phyloP scores from a whole-genome alignment of 1,284 basidiomycete genomes.

The Singerocomus rubriflavus region DNA sequence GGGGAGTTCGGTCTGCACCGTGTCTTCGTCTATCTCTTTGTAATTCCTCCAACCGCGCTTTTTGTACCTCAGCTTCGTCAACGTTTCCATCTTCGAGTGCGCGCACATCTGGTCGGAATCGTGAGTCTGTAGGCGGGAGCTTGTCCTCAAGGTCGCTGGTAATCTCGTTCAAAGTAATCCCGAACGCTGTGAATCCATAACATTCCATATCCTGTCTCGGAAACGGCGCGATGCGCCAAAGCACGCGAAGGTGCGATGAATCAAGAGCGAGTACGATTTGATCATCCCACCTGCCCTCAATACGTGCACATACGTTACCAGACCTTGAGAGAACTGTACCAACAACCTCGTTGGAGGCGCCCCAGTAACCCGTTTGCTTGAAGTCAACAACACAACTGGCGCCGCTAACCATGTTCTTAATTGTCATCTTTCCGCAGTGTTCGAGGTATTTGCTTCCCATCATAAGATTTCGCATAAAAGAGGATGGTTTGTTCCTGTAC shows the following conservation, averaged over 20 bases:
- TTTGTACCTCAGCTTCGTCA: slow-evolving; percentile 75
- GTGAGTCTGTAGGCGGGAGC: slow-evolving; percentile 83
- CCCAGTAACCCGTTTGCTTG: slow-evolving; percentile 84
- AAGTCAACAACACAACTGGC: slow-evolving; percentile 71
- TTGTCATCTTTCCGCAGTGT: slow-evolving; percentile 71
- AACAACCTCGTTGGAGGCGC: slow-evolving; percentile 68
- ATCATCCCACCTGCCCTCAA: slow-evolving; percentile 87
- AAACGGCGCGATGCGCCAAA: slow-evolving; percentile 74
- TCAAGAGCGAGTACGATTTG: slow-evolving; percentile 66
- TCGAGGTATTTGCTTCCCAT: slow-evolving; percentile 90
- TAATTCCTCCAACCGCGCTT: slow-evolving; percentile 71
- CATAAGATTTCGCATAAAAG: slow-evolving; percentile 87
- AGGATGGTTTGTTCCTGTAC: slow-evolving; percentile 77
- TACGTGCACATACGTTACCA: slow-evolving; percentile 51
- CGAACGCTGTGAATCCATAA: slow-evolving; percentile 82
- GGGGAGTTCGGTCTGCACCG: slow-evolving; percentile 54
- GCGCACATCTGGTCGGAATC: slow-evolving; percentile 81
- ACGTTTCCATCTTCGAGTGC: slow-evolving; percentile 82
- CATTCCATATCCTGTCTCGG: slow-evolving; percentile 71
- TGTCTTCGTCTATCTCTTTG: slow-evolving; percentile 64
- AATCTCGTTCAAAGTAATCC: slow-evolving; percentile 80
- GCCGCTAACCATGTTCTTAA: slow-evolving; percentile 58
- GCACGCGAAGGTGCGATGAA: slow-evolving; percentile 63
- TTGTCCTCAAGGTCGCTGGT: slow-evolving; percentile 64
- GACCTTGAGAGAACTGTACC: slow-evolving; percentile 57